Base-by-base conservation (phyloP, 805 yeast species). In the Blastobotrys americana region DNA sequence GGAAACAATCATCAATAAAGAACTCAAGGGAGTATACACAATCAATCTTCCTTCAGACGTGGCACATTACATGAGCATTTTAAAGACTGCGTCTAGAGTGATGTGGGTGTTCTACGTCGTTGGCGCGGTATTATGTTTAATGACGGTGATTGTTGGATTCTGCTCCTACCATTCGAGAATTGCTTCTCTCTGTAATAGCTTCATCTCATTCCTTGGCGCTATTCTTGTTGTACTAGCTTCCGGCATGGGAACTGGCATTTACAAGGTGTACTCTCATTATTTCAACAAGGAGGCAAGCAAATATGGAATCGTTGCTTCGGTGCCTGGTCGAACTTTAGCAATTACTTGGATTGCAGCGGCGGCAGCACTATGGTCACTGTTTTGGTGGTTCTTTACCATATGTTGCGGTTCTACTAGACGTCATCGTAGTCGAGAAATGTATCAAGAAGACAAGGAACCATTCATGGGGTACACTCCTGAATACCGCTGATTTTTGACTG, bases 221-320 rank as follows among this genome's bases (percentile, higher is more conserved):
- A n/a, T 57, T 8, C 37, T 48, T 34, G 52, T 71, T n/a, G 9
- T 68, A 2, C 51, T 73, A 15, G 68, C 74, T 22, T 72, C 78
- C 22, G 85, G 72, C 13, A 65, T 81, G 18, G 69, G 82, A 22
- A 82, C 90, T 0, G 93, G 80, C 15, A 67, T 74, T n/a, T 82
- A 67, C 65, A 45, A 65, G 3, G 69, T 69, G 44, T 69, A 80
- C 48, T 63, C 72, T 47, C 63, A 66, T 9, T 67, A 73, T 43
- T 69, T 85, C 65, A 77, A 81, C 54, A 64, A 76, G 27, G 64
- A 67, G 27, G 62, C 64, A 9, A 59, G 55, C 2, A 58, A 60
- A 2, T 78, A 68, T 53, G 94, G 94, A 13, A 70, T 81, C 39
- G 59, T 62, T 33, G 74, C 85, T 2, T 58, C 59, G 31, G 55